Evolutionary conservation across 2,329 filamentous ascomycete species (phyloP).

Genomic region (Alternaria ethzedia): DNA sequence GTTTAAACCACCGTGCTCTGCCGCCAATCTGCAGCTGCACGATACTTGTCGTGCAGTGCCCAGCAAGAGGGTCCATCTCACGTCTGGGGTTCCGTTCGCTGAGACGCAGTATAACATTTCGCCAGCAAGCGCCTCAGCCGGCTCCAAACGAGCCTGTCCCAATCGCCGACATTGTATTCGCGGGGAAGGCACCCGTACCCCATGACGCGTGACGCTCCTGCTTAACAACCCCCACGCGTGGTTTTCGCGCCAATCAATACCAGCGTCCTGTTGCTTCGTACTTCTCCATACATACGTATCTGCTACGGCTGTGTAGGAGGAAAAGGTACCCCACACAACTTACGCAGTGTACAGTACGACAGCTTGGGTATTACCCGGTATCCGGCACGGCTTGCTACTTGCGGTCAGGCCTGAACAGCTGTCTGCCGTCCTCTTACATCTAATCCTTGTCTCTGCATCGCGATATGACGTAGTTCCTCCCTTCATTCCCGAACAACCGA

Average conservation of each 20-base stretch:
- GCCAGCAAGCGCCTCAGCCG: slow-evolving; percentile 41
- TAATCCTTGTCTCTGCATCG: background rate
- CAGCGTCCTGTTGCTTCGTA: background rate
- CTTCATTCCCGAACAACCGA: background rate
- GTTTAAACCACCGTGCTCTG: slow-evolving; percentile 21
- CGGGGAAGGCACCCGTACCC: slow-evolving; percentile 27
- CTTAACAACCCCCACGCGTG: slow-evolving; percentile 12
- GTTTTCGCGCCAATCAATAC: slow-evolving; percentile 1
- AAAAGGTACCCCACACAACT: background rate
- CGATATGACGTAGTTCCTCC: background rate
- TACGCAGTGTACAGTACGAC: background rate
- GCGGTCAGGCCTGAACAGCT: background rate
- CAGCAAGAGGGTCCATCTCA: slow-evolving; percentile 12
- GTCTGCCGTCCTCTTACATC: background rate
- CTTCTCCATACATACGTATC: background rate
- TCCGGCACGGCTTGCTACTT: slow-evolving; percentile 9
- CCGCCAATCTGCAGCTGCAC: slow-evolving; percentile 9
- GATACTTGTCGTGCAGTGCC: slow-evolving; percentile 19
- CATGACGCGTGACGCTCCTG: slow-evolving; percentile 12
- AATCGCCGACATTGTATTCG: slow-evolving; percentile 22
- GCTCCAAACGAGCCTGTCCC: slow-evolving; percentile 31
- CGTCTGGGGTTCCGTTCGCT: slow-evolving; percentile 30
- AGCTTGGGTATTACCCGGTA: background rate
- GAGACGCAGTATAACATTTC: slow-evolving; percentile 21
- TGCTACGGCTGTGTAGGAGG: background rate